phyloP scores from a whole-genome alignment of 73 alveolate species.

The Symbiodinium pilosum region DNA sequence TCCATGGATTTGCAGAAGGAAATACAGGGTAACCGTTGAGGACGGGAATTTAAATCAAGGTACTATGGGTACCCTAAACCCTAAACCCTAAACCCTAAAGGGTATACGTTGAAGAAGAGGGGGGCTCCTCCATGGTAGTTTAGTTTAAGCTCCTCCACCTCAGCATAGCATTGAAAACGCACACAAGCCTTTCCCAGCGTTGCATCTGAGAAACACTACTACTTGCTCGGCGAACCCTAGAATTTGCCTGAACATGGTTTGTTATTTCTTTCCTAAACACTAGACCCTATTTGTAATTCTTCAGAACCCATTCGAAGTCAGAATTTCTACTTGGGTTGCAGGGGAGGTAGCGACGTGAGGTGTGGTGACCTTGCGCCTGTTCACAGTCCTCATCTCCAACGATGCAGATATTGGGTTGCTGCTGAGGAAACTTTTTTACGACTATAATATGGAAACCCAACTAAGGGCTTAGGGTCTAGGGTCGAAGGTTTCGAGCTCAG shows the following conservation, averaged over 20 bases:
- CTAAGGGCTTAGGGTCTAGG: no score
- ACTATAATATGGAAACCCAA: no score
- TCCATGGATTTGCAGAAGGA: no score
- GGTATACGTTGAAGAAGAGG: no score
- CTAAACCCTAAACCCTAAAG: not conserved
- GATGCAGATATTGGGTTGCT: no score
- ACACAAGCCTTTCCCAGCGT: conserved; percentile 49
- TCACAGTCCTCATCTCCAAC: conserved; percentile 77
- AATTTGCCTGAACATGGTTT: not conserved
- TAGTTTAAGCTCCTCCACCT: not conserved
- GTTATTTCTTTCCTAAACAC: not conserved
- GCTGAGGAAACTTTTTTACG: no score
- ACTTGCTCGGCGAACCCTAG: conserved; percentile 38
- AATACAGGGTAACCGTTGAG: no score
- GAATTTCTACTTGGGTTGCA: no score
- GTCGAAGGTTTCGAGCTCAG: no score
- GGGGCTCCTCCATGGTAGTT: no score
- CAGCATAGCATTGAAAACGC: conserved; percentile 64
- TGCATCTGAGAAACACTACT: conserved; percentile 48
- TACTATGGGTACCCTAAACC: not conserved
- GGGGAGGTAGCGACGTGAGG: not conserved
- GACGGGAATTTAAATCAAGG: no score
- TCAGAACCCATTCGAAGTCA: no score
- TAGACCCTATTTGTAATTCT: not conserved
- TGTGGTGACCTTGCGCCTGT: conserved; percentile 60